Percentiles rank a stretch among this genome's conserved stretches.
Conservation (phyloP, 164 flowering plant species). For the Chimonanthus praecox region DNA sequence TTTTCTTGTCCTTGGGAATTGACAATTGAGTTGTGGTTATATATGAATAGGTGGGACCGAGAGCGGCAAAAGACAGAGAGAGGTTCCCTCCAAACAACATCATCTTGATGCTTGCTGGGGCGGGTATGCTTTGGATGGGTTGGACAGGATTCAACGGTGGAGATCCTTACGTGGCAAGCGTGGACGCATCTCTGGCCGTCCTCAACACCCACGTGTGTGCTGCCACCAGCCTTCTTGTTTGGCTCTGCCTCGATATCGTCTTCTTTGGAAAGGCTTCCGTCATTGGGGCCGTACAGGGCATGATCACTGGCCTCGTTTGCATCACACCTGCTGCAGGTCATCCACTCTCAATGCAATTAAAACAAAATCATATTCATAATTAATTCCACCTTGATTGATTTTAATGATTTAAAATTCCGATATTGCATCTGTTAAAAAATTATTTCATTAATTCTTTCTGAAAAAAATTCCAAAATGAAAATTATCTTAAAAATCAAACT, state of each 20-base stretch:
- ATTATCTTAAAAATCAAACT: too few relatives aligned
- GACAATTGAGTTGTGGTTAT: too few relatives aligned
- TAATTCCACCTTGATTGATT: too few relatives aligned
- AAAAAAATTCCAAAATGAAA: too few relatives aligned
- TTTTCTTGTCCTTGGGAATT: too few relatives aligned
- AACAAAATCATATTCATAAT: too few relatives aligned
- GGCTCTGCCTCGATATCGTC: slow-evolving; percentile 24
- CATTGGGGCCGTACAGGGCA: slow-evolving; percentile 28
- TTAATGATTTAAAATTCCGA: too few relatives aligned
- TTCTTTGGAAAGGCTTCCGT: slow-evolving; percentile 30
- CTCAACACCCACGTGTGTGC: slow-evolving; percentile 21
- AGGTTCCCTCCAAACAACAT: slow-evolving; percentile 20
- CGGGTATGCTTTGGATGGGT: slow-evolving; percentile 30
- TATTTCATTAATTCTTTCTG: too few relatives aligned
- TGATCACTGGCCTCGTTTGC: too few relatives aligned
- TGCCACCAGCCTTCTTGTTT: slow-evolving; percentile 7
- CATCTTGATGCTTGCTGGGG: slow-evolving; percentile 23
- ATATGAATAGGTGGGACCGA: slow-evolving; percentile 23
- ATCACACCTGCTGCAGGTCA: slow-evolving; percentile 20
- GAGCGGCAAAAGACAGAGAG: slow-evolving; percentile 13
- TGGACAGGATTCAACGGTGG: slow-evolving; percentile 32
- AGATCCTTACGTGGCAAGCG: slow-evolving; percentile 20
- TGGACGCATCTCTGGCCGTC: slow-evolving; percentile 26
- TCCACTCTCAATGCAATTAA: neutral
- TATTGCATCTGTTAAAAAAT: too few relatives aligned